Percentiles rank a stretch among this genome's conserved stretches.
Conservation (phyloP, 805 yeast species). For the Pichia ethanolica region DNA sequence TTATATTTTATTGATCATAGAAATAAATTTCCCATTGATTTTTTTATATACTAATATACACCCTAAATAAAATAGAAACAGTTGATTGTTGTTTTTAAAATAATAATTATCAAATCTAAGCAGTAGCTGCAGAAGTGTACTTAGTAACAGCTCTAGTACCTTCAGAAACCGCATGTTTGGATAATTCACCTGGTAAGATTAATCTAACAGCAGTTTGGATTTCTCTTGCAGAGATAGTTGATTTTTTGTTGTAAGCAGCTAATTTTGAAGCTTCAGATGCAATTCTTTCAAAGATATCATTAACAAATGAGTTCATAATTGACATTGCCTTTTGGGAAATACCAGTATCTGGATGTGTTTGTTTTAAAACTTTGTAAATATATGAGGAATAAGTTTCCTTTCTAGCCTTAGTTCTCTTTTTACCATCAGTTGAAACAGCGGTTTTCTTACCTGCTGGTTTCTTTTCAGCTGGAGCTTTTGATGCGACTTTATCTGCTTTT, state of each 20-base stretch:
- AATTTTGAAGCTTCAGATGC: conserved; percentile 97
- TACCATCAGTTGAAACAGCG: conserved; percentile 62
- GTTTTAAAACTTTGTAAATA: conserved; percentile 97
- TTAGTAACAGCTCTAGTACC: conserved; percentile 98
- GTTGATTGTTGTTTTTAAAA: neutral
- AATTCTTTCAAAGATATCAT: conserved; percentile 96
- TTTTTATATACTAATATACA: conserved; percentile 28
- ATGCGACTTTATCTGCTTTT: conserved; percentile 50
- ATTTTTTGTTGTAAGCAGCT: conserved; percentile 98
- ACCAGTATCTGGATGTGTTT: conserved; percentile 99
- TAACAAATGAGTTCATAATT: conserved; percentile 96
- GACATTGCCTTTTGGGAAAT: conserved; percentile 98
- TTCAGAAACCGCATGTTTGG: conserved; percentile 97
- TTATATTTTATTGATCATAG: too few relatives aligned
- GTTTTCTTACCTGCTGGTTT: conserved; percentile 90
- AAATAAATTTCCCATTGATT: conserved; percentile 8
- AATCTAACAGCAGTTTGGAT: conserved; percentile 98
- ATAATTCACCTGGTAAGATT: conserved; percentile 97
- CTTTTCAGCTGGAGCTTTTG: conserved; percentile 96
- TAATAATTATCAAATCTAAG: conserved; percentile 35
- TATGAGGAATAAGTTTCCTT: conserved; percentile 97
- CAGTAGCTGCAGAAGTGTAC: conserved; percentile 64
- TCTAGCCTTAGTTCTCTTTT: conserved; percentile 93
- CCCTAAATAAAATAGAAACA: conserved; percentile 22
- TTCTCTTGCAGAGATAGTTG: conserved; percentile 96